Evolutionary conservation across 306 rosid species (phyloP), one percentile per base, ranked within the genome.

Genomic region (Vachellia collinsii): DNA sequence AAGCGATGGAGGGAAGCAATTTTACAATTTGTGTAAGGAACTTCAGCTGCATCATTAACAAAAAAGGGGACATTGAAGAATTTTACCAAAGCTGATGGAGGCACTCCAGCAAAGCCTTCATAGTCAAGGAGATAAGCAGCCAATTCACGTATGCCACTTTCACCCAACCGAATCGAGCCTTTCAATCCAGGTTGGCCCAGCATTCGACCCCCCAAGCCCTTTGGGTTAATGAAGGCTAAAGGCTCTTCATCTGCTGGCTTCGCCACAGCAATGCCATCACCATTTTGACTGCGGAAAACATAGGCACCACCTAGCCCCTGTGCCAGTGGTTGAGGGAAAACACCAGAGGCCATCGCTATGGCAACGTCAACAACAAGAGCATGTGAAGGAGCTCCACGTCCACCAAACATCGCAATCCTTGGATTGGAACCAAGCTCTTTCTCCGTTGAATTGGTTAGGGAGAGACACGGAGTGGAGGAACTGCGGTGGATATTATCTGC

Each of bases 81-180:
- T 84, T 93, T 90, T 12, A 92, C 97, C 75, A 94, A 73, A 79
- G 97, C 97, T 46, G 99, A 88, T 11, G 99, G 97, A 83, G 99
- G 97, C 82, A 94, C 99, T 68, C 93, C 90, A 19, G 94, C 94
- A 67, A 91, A 89, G 51, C 92, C 89, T 70, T 86, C 91, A 29
- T 94, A 89, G 70, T 94, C 99, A n/a, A 92, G 99, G 74, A 92
- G 91, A 88, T 90, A 94, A 69, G 99, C 99, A 65, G 97, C 99
- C 69, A 87, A 80, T 85, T 94, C 99, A 17, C 97, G 88, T 19
- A 89, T 71, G n/a, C 94, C 99, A 10, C 95, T 87, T 86, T 94
- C 97, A 16, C 98, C 98, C 3, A 92, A 80, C 37, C 90, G 83
- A 80, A 94, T 89, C 0, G 98, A 91, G 63, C 86, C 83, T 79